Evolutionary conservation across 2,329 filamentous ascomycete species (phyloP).

Genomic region (Fusarium sp.): DNA sequence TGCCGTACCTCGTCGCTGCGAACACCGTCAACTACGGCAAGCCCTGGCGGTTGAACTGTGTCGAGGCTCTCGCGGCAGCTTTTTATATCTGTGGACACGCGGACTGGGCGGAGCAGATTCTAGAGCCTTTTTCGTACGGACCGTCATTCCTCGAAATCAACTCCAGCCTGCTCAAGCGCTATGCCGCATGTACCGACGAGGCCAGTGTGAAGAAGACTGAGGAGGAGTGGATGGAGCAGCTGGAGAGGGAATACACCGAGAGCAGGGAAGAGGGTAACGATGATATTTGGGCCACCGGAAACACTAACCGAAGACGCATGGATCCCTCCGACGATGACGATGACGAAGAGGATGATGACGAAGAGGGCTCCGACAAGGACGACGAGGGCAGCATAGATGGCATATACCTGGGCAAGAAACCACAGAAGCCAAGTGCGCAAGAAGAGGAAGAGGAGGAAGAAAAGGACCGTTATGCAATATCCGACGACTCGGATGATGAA

Average conservation of each 20-base stretch:
- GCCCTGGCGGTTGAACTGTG: constrained; percentile 95
- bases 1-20: constrained; percentile 95
- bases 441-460: constrained; percentile 61
- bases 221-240: constrained; percentile 86
- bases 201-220: constrained; percentile 86
- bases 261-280: constrained; percentile 77
- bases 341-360: constrained; percentile 61
- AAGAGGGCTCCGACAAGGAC: constrained; percentile 59
- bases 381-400: constrained; percentile 64
- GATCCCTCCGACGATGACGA: constrained; percentile 69
- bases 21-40: constrained; percentile 98
- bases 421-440: constrained; percentile 43
- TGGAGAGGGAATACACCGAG: constrained; percentile 90
- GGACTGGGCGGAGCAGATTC: constrained; percentile 89
- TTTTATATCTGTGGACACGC: constrained; percentile 92
- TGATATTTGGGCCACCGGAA: constrained; percentile 92
- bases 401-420: constrained; percentile 71
- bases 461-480: constrained; percentile 79
- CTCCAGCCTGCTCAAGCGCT: constrained; percentile 80
- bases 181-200: constrained; percentile 85
- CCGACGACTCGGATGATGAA: constrained; percentile 84
- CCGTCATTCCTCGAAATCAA: constrained; percentile 93
- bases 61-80: constrained; percentile 91
- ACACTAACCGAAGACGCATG: constrained; percentile 76
- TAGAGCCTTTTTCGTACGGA: constrained; percentile 90